Conservation (phyloP, 371 early-diverging fungal species). For the Entomophthora muscae region DNA sequence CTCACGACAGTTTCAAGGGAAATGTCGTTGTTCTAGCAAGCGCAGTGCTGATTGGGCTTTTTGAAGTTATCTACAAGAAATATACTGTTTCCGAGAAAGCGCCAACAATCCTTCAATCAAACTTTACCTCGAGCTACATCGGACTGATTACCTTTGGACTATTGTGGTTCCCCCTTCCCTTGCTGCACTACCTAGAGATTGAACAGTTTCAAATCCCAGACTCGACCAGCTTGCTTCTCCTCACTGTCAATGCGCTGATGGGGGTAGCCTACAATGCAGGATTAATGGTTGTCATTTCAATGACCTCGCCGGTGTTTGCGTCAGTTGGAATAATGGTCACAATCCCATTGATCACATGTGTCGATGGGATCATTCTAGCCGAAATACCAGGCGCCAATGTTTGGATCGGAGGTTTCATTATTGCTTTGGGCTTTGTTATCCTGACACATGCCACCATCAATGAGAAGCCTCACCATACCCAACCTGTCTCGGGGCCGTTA, state of each 20-base stretch:
- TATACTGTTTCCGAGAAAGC: slow-evolving; percentile 24
- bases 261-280: slow-evolving; percentile 59
- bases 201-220: slow-evolving; percentile 49
- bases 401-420: background rate
- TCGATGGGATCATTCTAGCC: slow-evolving; percentile 16
- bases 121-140: slow-evolving; percentile 40
- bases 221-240: slow-evolving; percentile 22
- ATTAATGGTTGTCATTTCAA: slow-evolving; percentile 56
- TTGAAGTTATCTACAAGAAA: slow-evolving; percentile 62
- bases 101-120: slow-evolving; percentile 46
- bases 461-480: too few species aligned
- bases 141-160: slow-evolving; percentile 33
- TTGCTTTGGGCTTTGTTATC: background rate
- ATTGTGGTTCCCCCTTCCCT: slow-evolving; percentile 58
- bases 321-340: slow-evolving; percentile 69
- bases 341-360: slow-evolving; percentile 49
- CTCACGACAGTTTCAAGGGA: slow-evolving; percentile 15
- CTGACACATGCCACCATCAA: background rate
- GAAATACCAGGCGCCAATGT: slow-evolving; percentile 11
- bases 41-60: slow-evolving; percentile 37
- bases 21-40: slow-evolving; percentile 28
- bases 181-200: slow-evolving; percentile 32
- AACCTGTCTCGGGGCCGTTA: too few species aligned
- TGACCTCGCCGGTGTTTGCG: slow-evolving; percentile 62
- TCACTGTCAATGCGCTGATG: slow-evolving; percentile 39